Conservation (phyloP, 73 alveolate species). For the Paramecium pentaurelia region DNA sequence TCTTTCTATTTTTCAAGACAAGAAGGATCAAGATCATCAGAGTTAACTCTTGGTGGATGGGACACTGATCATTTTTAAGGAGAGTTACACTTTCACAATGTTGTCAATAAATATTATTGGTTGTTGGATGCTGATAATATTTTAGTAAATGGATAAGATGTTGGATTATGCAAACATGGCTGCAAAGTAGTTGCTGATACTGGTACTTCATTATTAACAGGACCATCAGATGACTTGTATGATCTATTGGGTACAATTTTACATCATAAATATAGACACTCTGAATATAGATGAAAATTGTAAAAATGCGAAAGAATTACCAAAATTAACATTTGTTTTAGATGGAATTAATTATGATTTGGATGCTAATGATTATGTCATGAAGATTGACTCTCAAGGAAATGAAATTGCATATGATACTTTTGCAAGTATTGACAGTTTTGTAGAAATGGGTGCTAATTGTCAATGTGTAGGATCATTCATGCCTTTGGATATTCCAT, state of each 20-base stretch:
- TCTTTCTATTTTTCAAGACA: slow-evolving; percentile 71
- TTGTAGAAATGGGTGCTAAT: slow-evolving; percentile 56
- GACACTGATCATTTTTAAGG: slow-evolving; percentile 67
- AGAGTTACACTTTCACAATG: slow-evolving; percentile 72
- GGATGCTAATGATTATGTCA: slow-evolving; percentile 53
- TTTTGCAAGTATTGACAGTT: slow-evolving; percentile 41
- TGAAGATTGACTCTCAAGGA: slow-evolving; percentile 51
- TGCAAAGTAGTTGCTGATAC: slow-evolving; percentile 82
- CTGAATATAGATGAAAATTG: slow-evolving; percentile 64
- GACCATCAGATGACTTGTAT: slow-evolving; percentile 66
- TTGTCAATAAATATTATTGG: slow-evolving; percentile 73
- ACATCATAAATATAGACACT: slow-evolving; percentile 4
- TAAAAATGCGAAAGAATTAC: slow-evolving; percentile 61
- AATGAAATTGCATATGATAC: slow-evolving; percentile 51
- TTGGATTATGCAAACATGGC: slow-evolving; percentile 67
- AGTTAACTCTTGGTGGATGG: slow-evolving; percentile 72
- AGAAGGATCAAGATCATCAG: slow-evolving; percentile 66
- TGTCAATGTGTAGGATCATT: slow-evolving; percentile 53
- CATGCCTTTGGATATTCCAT: slow-evolving; percentile 62
- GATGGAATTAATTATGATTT: slow-evolving; percentile 69
- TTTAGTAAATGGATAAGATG: slow-evolving; percentile 65
- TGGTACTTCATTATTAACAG: slow-evolving; percentile 82
- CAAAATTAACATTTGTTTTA: slow-evolving; percentile 73
- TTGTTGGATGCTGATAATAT: slow-evolving; percentile 72
- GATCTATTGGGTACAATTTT: slow-evolving; percentile 40